phyloP scores from a whole-genome alignment of 2,329 filamentous ascomycete genomes.

The Pseudogymnoascus destructans region DNA sequence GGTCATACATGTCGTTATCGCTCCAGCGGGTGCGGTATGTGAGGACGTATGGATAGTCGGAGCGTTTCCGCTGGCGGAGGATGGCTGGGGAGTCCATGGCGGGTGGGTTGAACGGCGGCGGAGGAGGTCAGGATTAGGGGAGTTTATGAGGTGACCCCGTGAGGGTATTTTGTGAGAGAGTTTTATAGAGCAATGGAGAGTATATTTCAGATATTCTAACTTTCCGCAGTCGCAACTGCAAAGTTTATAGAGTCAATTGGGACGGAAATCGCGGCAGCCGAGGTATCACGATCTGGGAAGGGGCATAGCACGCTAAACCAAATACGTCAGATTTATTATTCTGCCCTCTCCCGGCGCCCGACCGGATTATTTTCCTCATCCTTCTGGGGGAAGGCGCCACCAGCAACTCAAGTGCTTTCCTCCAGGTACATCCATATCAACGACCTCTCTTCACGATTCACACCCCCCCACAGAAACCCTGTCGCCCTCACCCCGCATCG shows the following conservation, averaged over 20 bases:
- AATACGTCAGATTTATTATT: background rate
- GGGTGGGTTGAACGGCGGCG: background rate
- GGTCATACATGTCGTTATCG: conserved; percentile 33
- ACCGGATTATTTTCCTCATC: conserved; percentile 4
- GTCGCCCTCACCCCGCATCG: conserved; percentile 38
- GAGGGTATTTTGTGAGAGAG: background rate
- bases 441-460: background rate
- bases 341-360: background rate
- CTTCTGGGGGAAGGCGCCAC: background rate
- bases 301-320: background rate
- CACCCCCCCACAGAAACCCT: conserved; percentile 18
- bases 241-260: background rate
- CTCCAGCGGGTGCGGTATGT: conserved; percentile 84
- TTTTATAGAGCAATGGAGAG: background rate
- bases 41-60: conserved; percentile 64
- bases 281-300: background rate
- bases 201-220: conserved; percentile 5
- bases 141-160: background rate
- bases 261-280: background rate
- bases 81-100: background rate
- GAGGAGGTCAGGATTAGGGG: background rate
- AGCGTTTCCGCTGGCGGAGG: conserved; percentile 28
- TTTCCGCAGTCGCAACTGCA: background rate
- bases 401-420: background rate
- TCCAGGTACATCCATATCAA: background rate